Evolutionary conservation across 352 stramenopile species (phyloP), one percentile per base, ranked within the genome.

Genomic region (Phytophthora macrochlamydospora): DNA sequence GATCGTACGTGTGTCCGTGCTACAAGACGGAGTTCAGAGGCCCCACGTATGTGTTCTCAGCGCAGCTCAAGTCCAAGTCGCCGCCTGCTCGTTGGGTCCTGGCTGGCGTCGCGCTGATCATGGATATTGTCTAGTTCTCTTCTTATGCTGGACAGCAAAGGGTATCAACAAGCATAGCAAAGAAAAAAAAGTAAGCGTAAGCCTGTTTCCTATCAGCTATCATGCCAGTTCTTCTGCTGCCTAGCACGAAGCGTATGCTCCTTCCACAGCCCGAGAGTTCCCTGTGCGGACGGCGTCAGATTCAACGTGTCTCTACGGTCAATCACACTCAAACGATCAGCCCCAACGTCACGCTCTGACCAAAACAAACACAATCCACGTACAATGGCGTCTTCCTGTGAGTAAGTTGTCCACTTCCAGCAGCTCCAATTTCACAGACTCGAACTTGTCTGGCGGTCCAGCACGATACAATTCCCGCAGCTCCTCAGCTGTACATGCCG

Each of bases 21-120:
- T 99, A 99, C 85, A 99, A 98, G 79, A 99, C 97, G 1, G 91
- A 99, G 75, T 86, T 91, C 63, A 83, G 97, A 43, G 97, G 97
- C 9, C 94, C 97, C 1, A 99, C 97, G 14, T 99, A 98, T 69
- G 95, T 99, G 37, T 99, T 99, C 76, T 98, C 90, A 13, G 96
- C 97, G 4, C 97, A 99, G 71, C 88, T 99, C 60, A 99, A 98
- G 78, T 99, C 98, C 53, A 98, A 99, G 66, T 97, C 91, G 3
- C 91, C 95, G 1, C 81, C 95, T 0, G 91, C 92, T 7, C 78
- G 96, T 14, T 99, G 97, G 97, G 80, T 98, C 4, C 81, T 99
- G 28, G 97, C 97, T 2, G 96, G 97, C 28, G 96, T 99, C 33
- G 93, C 94, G 13, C 81, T 99, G 7, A 98, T 99, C 67, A 97